Base-by-base conservation (phyloP, 208 protist species). In the Crithidia brevicula region DNA sequence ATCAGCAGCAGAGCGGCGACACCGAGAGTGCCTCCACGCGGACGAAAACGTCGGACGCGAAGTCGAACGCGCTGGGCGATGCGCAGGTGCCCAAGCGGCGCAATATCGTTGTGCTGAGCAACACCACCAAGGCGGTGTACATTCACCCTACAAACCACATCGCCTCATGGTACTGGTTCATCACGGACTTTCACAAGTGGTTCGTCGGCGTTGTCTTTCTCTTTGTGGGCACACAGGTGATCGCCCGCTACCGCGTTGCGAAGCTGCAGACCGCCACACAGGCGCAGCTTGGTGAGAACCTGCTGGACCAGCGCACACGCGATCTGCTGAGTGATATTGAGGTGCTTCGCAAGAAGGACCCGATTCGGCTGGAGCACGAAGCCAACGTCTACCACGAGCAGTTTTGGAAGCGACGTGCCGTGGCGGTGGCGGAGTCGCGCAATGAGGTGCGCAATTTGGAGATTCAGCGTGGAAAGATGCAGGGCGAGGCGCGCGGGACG, bases 151-250 rank as follows among this genome's bases (percentile, higher is more conserved):
- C 65, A 25, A 96, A 96, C 56, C 86, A 94, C 72, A 89, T 94
- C 40, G 88, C 91, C 25, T 89, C 85, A 4, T 96, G 91, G 88
- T 93, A 92, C 64, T 96, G 91, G 88, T 93, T 92, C 64, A 68
- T 92, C 42, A 94, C 91, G 1, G 86, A 93, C 72, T 91, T 92
- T 40, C 86, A 93, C 72, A 93, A 91, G 74, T 96, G 86, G 81
- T 94, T 92, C 47, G 64, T 92, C 23, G 85, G 86, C 28, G 56
- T 92, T 23, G 69, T 92, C 18, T 82, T 92, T 53, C 56, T 94
- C 16, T 96, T 94, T 72, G 84, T 93, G 13, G 86, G 86, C 27
- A 82, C 83, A 13, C 91, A 96, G 67, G 81, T 96, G 16, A 66
- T 94, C 4, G 87, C 83, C 27, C 85, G 91, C 13, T 96, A 92